Evolutionary conservation across 331 rosid species (phyloP).

Genomic region (Pyrus hybrid): DNA sequence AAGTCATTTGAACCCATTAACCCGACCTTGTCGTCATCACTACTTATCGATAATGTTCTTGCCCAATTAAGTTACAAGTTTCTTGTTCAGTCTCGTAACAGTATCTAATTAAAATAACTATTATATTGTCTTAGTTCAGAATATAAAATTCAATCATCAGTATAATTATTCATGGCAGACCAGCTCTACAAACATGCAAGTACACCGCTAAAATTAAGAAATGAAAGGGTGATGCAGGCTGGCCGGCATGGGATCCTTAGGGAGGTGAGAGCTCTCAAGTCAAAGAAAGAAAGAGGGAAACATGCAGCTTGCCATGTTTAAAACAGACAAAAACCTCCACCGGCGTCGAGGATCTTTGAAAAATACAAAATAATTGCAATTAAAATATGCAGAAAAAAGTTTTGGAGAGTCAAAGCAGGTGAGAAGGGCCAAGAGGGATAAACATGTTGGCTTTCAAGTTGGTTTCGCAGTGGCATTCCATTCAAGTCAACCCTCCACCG

Average conservation of each 20-base stretch:
- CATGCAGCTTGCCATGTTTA: slow-evolving; percentile 16
- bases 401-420: not conserved
- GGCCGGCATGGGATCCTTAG: not conserved
- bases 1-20: not conserved
- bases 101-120: not conserved
- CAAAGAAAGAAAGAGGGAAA: not conserved
- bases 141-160: not conserved
- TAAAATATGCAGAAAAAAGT: not conserved
- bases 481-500: slow-evolving; percentile 12
- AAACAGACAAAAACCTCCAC: slow-evolving; percentile 21
- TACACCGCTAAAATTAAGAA: slow-evolving; percentile 1
- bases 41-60: not conserved
- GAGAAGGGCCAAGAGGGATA: not conserved
- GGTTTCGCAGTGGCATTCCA: too few species aligned
- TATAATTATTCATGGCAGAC: not conserved
- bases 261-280: slow-evolving; percentile 3
- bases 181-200: not conserved
- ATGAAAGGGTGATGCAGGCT: not conserved
- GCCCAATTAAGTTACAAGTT: not conserved
- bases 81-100: not conserved
- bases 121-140: not conserved
- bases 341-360: slow-evolving; percentile 6
- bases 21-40: not conserved
- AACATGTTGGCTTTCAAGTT: not conserved
- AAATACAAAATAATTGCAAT: not conserved